Conservation (phyloP, 2,329 filamentous ascomycete genomes). For the Xylariaceae sp. region DNA sequence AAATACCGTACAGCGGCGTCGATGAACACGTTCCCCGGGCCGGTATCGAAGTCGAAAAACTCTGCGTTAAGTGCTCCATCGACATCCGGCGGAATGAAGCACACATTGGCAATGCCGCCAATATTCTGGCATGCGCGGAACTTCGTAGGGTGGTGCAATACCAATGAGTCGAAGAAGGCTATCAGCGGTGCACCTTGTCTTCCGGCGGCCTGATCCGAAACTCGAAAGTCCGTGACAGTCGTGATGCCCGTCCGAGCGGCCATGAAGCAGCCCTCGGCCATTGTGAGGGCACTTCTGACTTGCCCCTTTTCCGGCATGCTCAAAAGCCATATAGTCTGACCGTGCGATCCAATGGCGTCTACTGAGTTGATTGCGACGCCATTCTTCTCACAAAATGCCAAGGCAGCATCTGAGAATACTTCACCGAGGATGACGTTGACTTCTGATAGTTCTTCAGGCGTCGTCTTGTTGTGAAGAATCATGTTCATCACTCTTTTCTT, state of each 20-base stretch:
- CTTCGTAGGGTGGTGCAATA: constrained; percentile 56
- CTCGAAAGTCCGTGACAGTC: constrained; percentile 56
- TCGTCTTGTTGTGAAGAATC: constrained; percentile 52
- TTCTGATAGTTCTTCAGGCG: constrained; percentile 52
- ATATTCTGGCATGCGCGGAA: constrained; percentile 61
- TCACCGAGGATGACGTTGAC: constrained; percentile 58
- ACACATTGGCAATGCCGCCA: constrained; percentile 59
- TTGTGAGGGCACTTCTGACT: constrained; percentile 48
- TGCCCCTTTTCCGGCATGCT: constrained; percentile 50
- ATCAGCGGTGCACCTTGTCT: constrained; percentile 55
- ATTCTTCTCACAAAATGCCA: constrained; percentile 46
- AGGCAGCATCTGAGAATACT: constrained; percentile 52
- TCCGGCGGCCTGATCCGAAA: constrained; percentile 55
- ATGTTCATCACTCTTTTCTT: constrained; percentile 57
- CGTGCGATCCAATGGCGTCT: constrained; percentile 56
- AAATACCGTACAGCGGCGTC: constrained; percentile 55
- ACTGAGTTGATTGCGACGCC: constrained; percentile 43
- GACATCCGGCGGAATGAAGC: constrained; percentile 53
- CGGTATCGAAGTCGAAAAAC: constrained; percentile 53
- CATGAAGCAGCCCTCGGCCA: constrained; percentile 57
- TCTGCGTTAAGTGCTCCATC: constrained; percentile 33
- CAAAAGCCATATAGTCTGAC: constrained; percentile 57
- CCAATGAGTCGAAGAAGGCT: constrained; percentile 54
- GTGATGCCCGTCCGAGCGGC: constrained; percentile 56
- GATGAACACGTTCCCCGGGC: constrained; percentile 56